A percentile compares a stretch with the other conserved stretches of the same genome.
phyloP scores from a whole-genome alignment of 2,329 filamentous ascomycete species.

The Cladophialophora psammophila region DNA sequence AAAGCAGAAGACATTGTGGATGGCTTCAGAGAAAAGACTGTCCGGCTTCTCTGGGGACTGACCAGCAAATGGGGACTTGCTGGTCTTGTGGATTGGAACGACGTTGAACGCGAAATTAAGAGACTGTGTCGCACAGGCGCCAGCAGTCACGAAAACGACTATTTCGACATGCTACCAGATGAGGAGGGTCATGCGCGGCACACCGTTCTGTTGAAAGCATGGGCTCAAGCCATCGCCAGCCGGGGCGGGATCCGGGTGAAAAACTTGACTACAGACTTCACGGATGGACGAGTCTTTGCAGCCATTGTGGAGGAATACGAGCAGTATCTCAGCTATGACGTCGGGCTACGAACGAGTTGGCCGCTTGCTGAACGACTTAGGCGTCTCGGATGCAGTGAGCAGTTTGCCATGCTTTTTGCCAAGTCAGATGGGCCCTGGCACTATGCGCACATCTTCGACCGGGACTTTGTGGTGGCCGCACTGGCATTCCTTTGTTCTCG shows the following conservation, averaged over 20 bases:
- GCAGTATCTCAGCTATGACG: conserved; percentile 40
- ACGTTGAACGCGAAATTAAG: conserved; percentile 60
- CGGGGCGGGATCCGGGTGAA: conserved; percentile 55
- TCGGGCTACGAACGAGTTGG: neutral
- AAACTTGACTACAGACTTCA: conserved; percentile 67
- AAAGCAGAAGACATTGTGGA: conserved; percentile 67
- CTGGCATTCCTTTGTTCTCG: conserved; percentile 68
- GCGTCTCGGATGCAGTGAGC: conserved; percentile 37
- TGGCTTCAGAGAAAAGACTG: conserved; percentile 69
- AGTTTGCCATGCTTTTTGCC: conserved; percentile 38
- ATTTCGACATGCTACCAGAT: conserved; percentile 40
- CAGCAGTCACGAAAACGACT: conserved; percentile 34
- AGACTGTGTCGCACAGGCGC: conserved; percentile 47
- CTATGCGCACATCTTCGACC: conserved; percentile 56
- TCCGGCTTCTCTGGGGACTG: conserved; percentile 67
- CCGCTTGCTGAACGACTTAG: conserved; percentile 31
- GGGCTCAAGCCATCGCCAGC: conserved; percentile 62
- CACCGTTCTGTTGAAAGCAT: conserved; percentile 59
- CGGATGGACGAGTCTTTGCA: conserved; percentile 61
- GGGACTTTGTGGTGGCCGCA: conserved; percentile 62
- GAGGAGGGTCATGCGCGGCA: conserved; percentile 43
- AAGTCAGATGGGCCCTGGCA: conserved; percentile 1
- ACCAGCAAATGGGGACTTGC: conserved; percentile 64
- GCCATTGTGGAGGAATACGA: conserved; percentile 66
- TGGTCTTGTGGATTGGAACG: conserved; percentile 62